A percentile compares a stretch with the other conserved stretches of the same genome.
Conservation (phyloP, 2,329 filamentous ascomycete species). For the Fusarium brevicatenulatum region DNA sequence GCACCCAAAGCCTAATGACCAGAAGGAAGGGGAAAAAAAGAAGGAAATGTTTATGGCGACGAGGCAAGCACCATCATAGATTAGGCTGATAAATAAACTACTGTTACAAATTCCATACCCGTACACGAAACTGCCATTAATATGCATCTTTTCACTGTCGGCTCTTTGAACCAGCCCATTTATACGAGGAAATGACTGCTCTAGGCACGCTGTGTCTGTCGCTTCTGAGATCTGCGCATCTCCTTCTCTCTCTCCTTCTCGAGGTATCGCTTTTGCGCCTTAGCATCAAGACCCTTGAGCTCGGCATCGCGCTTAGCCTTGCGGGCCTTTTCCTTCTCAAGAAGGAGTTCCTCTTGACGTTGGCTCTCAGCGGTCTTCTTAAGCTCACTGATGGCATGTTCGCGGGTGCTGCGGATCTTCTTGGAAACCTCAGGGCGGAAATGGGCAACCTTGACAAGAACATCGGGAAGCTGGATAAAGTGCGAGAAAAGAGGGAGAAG, state of each 20-base stretch:
- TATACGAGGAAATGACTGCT: not conserved
- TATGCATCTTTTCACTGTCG: slow-evolving; percentile 1
- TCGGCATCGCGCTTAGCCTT: slow-evolving; percentile 92
- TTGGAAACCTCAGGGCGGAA: slow-evolving; percentile 92
- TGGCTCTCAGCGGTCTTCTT: slow-evolving; percentile 81
- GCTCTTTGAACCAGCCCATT: not conserved
- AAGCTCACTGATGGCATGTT: slow-evolving; percentile 82
- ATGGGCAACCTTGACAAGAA: slow-evolving; percentile 78
- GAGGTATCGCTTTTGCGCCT: slow-evolving; percentile 86
- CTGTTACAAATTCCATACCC: slow-evolving; percentile 28
- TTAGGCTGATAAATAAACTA: slow-evolving; percentile 35
- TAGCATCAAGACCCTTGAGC: slow-evolving; percentile 78
- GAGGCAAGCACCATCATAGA: slow-evolving; percentile 17
- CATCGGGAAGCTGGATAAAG: slow-evolving; percentile 87
- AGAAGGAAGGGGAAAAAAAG: not conserved
- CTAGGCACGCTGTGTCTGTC: slow-evolving; percentile 63
- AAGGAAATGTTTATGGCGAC: not conserved
- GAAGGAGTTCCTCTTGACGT: slow-evolving; percentile 80
- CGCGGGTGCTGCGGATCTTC: slow-evolving; percentile 83
- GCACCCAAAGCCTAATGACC: not conserved
- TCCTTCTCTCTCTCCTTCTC: slow-evolving; percentile 84
- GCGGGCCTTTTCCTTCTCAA: slow-evolving; percentile 78
- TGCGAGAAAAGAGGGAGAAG: slow-evolving; percentile 81
- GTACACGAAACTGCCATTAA: slow-evolving; percentile 25
- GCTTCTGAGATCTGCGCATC: slow-evolving; percentile 65